Conservation (phyloP, 2,329 filamentous ascomycete species). For the Lecanicillium sp. region DNA sequence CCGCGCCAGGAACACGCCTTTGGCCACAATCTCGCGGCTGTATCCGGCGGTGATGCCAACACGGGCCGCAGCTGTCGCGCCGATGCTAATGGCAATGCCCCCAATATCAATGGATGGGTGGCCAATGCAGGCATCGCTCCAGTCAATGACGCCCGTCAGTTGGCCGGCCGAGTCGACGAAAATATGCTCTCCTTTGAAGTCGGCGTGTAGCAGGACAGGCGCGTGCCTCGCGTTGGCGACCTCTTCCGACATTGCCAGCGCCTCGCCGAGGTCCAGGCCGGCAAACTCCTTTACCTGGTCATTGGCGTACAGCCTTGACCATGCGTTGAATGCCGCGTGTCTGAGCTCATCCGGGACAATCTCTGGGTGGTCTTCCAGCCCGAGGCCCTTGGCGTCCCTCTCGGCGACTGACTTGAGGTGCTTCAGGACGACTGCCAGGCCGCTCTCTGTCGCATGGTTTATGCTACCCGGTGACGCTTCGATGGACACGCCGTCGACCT, state of each 20-base stretch:
- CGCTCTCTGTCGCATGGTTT: neutral
- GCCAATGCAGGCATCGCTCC: slow-evolving; percentile 7
- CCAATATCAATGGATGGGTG: slow-evolving; percentile 2
- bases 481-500: slow-evolving; percentile 3
- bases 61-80: slow-evolving; percentile 1
- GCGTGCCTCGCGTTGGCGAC: neutral
- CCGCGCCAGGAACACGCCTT: neutral
- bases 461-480: neutral
- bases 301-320: neutral
- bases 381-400: neutral
- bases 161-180: slow-evolving; percentile 5
- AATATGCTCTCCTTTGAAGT: slow-evolving; percentile 8
- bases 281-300: neutral
- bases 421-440: neutral
- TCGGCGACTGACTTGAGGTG: neutral
- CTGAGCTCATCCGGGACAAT: neutral
- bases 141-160: slow-evolving; percentile 6
- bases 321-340: neutral
- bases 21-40: neutral
- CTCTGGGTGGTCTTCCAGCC: neutral
- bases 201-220: slow-evolving; percentile 4
- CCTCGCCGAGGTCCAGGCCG: neutral
- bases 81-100: slow-evolving; percentile 6
- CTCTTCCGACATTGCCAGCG: neutral
- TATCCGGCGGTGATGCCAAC: slow-evolving; percentile 1